phyloP scores from a whole-genome alignment of 1,284 basidiomycete genomes.

The Malassezia globosa region DNA sequence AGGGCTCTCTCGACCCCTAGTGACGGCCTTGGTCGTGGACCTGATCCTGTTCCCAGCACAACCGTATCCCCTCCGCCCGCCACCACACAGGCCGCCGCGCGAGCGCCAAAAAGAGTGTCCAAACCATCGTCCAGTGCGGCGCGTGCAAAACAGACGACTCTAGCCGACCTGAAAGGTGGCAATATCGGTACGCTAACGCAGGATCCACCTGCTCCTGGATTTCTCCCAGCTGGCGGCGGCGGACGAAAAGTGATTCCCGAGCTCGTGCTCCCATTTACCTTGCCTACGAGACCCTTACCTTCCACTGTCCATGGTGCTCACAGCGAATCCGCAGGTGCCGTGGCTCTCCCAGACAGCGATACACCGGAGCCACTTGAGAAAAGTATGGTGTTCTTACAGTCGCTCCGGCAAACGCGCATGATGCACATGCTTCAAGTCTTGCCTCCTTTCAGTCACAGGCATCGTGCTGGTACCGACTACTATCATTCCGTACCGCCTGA shows the following conservation, averaged over 20 bases:
- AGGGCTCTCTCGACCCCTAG: no score
- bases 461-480: conserved; percentile 27
- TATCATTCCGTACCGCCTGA: conserved; percentile 28
- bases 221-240: conserved; percentile 29
- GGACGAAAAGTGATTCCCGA: conserved; percentile 29
- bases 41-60: no score
- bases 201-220: conserved; percentile 14
- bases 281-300: neutral
- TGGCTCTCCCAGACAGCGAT: conserved; percentile 7
- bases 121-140: no score
- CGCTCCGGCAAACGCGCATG: conserved; percentile 41
- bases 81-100: no score
- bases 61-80: no score
- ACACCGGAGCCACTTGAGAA: neutral
- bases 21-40: no score
- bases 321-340: conserved; percentile 5
- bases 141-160: conserved; percentile 10
- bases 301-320: neutral
- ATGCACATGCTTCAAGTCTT: conserved; percentile 40
- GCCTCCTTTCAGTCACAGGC: conserved; percentile 34
- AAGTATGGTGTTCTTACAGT: conserved; percentile 31
- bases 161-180: conserved; percentile 19
- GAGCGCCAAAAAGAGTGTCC: no score
- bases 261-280: conserved; percentile 27
- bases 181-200: conserved; percentile 22